These are phyloP conservation scores for Phytophthora fragariaefolia DNA, from an alignment of 352 stramenopile species.

Conservation along the genomic window DNA sequence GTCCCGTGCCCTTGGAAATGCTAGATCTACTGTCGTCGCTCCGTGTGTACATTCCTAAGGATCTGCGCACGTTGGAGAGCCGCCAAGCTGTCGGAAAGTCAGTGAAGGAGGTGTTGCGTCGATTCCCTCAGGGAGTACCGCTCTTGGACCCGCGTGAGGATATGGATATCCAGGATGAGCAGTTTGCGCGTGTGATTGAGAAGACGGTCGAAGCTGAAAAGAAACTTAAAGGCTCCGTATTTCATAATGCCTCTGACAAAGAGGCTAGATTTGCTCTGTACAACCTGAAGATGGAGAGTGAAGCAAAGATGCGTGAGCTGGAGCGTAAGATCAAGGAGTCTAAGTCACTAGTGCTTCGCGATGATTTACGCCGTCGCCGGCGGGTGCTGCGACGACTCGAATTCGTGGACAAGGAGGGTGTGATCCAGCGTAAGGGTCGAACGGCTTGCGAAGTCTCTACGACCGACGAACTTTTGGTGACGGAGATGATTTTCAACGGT, in stretches of 20 bases:
- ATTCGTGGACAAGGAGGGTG: conserved; percentile 95
- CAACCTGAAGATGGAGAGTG: conserved; percentile 92
- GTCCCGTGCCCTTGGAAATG: conserved; percentile 79
- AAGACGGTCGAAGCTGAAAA: conserved; percentile 77
- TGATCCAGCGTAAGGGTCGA: conserved; percentile 99
- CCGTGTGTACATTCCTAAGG: conserved; percentile 88
- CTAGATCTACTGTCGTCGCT: conserved; percentile 81
- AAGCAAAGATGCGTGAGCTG: conserved; percentile 93
- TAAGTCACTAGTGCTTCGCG: conserved; percentile 97
- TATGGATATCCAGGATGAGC: conserved; percentile 93
- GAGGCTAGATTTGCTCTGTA: conserved; percentile 87
- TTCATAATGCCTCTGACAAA: conserved; percentile 81
- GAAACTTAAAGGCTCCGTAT: conserved; percentile 69
- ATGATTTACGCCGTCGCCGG: conserved; percentile 96
- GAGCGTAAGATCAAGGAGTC: conserved; percentile 94
- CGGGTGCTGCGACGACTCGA: conserved; percentile 96
- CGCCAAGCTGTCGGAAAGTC: conserved; percentile 82
- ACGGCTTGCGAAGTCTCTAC: conserved; percentile 99
- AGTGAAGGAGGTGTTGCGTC: conserved; percentile 75
- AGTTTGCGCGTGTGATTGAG: conserved; percentile 92
- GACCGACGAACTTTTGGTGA: conserved; percentile 97
- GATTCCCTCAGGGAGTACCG: conserved; percentile 86
- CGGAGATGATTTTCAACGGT: conserved; percentile 98
- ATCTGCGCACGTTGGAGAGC: conserved; percentile 74
- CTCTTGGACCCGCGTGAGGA: conserved; percentile 95